These are phyloP conservation scores for Suillus subluteus DNA, from an alignment of 768 basidiomycete species.

Conservation along the genomic window DNA sequence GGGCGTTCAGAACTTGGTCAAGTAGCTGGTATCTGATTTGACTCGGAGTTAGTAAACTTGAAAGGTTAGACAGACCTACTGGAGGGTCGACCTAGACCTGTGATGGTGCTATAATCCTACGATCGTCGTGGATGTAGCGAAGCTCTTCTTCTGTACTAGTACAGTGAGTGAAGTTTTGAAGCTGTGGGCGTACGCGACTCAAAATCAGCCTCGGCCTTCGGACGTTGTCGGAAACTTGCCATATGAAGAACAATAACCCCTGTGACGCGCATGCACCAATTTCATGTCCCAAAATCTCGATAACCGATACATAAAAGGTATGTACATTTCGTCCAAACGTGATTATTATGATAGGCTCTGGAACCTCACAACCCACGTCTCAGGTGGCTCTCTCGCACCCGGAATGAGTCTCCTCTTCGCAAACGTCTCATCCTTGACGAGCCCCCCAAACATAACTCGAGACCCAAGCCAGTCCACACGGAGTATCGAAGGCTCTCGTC, in stretches of 20 bases:
- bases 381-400: slow-evolving; percentile 6
- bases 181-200: neutral
- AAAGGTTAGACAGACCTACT: neutral
- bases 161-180: neutral
- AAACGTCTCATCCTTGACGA: slow-evolving; percentile 13
- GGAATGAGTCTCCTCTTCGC: slow-evolving; percentile 13
- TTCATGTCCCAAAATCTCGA: neutral
- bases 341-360: neutral
- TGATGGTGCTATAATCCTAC: neutral
- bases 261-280: neutral
- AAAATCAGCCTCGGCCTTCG: neutral
- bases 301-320: neutral
- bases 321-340: neutral
- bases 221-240: neutral
- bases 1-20: neutral
- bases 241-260: neutral
- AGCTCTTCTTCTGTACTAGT: neutral
- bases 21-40: neutral
- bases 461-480: slow-evolving; percentile 18
- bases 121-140: neutral
- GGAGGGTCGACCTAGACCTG: neutral
- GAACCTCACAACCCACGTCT: slow-evolving; percentile 17
- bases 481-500: neutral
- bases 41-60: neutral
- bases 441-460: slow-evolving; percentile 12